phyloP scores from a whole-genome alignment of 495 filamentous ascomycete genomes.

The Lentithecium fluviatile region DNA sequence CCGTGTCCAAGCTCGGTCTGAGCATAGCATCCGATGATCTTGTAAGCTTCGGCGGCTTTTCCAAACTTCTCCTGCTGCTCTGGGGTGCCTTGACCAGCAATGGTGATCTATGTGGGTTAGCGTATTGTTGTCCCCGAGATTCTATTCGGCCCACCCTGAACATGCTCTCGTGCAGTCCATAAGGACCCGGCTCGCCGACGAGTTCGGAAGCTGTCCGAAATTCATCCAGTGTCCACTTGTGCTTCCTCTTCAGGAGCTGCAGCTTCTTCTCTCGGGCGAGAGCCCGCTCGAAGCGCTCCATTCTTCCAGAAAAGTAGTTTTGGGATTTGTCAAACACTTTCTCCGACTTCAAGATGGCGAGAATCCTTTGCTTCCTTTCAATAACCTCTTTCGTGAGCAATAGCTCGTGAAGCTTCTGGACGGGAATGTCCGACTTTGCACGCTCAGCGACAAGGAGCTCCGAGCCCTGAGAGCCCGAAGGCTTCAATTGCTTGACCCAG shows the following conservation, averaged over 20 bases:
- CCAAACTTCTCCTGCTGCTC: conserved; percentile 70
- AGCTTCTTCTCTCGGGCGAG: conserved; percentile 65
- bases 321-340: conserved; percentile 68
- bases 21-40: conserved; percentile 73
- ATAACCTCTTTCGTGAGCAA: conserved; percentile 60
- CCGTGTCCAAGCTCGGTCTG: conserved; percentile 77
- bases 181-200: conserved; percentile 65
- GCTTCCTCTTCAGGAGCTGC: conserved; percentile 58
- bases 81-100: conserved; percentile 55
- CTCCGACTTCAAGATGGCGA: conserved; percentile 57
- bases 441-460: conserved; percentile 62
- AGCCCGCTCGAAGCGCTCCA: conserved; percentile 62
- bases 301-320: conserved; percentile 64
- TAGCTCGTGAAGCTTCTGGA: conserved; percentile 60
- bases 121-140: too few relatives aligned
- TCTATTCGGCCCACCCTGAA: conserved; percentile 55
- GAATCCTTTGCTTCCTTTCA: conserved; percentile 52
- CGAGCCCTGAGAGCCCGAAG: conserved; percentile 58
- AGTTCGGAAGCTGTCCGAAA: conserved; percentile 58
- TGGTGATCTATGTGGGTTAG: too few relatives aligned
- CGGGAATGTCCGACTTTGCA: conserved; percentile 56
- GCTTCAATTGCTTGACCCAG: conserved; percentile 66
- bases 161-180: conserved; percentile 66
- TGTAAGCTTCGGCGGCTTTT: conserved; percentile 60
- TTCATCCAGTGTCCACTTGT: conserved; percentile 65